phyloP scores from a whole-genome alignment of 768 basidiomycete species.

The Tulasnella sp. region DNA sequence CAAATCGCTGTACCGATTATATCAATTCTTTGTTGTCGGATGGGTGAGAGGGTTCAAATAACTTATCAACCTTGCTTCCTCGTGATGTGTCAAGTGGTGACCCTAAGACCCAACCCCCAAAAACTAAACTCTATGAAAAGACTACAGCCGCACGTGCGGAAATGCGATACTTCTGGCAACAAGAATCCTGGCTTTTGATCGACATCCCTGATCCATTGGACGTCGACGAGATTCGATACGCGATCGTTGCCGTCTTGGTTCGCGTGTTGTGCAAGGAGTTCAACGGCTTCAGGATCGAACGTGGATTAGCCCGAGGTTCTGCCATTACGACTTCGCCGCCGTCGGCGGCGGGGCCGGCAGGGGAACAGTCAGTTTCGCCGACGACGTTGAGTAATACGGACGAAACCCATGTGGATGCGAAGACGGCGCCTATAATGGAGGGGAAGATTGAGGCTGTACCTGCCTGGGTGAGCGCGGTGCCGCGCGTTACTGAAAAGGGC shows the following conservation, averaged over 20 bases:
- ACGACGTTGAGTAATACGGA: neutral
- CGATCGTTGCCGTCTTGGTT: conserved; percentile 1
- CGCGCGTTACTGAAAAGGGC: neutral
- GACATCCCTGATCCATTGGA: conserved; percentile 6
- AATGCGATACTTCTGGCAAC: conserved; percentile 10
- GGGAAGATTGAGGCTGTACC: neutral
- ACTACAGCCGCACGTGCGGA: neutral
- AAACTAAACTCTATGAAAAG: no score
- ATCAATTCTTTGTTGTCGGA: conserved; percentile 8
- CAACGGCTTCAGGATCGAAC: neutral
- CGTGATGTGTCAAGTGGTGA: no score
- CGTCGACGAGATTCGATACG: neutral
- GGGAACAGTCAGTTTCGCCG: neutral
- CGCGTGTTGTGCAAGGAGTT: conserved; percentile 7
- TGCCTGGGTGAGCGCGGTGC: neutral
- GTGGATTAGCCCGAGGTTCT: neutral
- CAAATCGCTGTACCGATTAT: neutral
- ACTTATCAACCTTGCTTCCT: no score
- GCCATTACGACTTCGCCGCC: neutral
- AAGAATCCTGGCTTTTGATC: neutral
- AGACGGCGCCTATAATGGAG: neutral
- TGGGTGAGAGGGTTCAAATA: neutral
- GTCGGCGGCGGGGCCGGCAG: no score
- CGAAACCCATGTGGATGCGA: neutral
- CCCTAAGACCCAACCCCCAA: no score